Base-by-base conservation (phyloP, 768 basidiomycete species). In the Tulasnella sp. region DNA sequence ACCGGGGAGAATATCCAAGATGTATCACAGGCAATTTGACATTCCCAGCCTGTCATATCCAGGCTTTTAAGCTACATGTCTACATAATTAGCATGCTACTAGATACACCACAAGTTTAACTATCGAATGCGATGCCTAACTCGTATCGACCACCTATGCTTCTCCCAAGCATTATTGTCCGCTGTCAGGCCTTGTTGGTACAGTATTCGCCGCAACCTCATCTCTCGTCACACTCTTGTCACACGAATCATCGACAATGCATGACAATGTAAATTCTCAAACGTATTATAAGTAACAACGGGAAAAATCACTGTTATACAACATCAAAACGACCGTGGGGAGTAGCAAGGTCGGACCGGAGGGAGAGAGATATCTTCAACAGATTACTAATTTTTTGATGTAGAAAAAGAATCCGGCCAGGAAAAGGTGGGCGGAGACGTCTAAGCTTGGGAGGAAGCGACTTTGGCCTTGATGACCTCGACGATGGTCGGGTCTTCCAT, bases 401-500 rank as follows among this genome's bases (percentile, higher is more conserved):
- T 52, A 40, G 16, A 40, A 40, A 7, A 26, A 52, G n/a, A 19
- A n/a, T n/a, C n/a, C n/a, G 47, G 26, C 47, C 14, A 9, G 19
- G 47, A 52, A 26, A 8, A 9, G 1, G n/a, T 22, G 47, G 47
- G 26, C n/a, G n/a, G 47, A 52, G 47, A 52, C 47, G 47, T 52
- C 47, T 52, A 52, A 52, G 47, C 47, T 6, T 52, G 47, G 41
- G 44, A 34, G 29, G 68, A 19, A 32, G 74, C 74, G 63, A 94
- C 90, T 81, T 89, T 92, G 77, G 82, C 78, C 84, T 92, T 93
- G 82, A 95, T 94, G 59, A 84, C 79, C 63, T 97, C 95, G 26
- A 98, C 92, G 62, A 95, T 84, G 7, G 81, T 79, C 3, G 95
- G 95, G 75, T 98, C 95, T 3, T 94, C 95, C 63, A 96, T 84